Conservation (phyloP, 345 rosid species). For the Cardiospermum halicacabum region DNA sequence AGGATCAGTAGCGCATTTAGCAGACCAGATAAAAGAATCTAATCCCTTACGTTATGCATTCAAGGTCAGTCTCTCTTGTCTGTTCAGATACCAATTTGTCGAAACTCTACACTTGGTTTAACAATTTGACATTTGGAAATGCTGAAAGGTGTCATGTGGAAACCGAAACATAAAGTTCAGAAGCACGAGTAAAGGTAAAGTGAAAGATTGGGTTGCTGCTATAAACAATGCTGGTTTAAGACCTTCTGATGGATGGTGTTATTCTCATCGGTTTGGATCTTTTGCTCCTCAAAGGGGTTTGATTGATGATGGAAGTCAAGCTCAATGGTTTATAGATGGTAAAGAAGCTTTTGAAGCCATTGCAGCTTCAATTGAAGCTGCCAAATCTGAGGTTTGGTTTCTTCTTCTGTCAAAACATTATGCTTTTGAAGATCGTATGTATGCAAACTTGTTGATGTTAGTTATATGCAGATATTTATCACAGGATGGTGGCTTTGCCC, state of each 20-base stretch:
- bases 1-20: constrained; percentile 36
- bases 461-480: constrained; percentile 59
- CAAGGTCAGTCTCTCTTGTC: constrained; percentile 28
- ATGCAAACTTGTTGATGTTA: too few species aligned
- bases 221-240: constrained; percentile 52
- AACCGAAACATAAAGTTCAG: constrained; percentile 52
- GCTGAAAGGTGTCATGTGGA: constrained; percentile 57
- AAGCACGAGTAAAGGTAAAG: constrained; percentile 54
- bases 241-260: constrained; percentile 60
- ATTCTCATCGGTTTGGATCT: constrained; percentile 76
- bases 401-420: neutral
- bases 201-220: constrained; percentile 71
- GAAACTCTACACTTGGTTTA: neutral
- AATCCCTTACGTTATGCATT: constrained; percentile 69
- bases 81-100: neutral
- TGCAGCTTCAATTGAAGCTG: constrained; percentile 72
- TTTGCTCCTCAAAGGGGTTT: constrained; percentile 82
- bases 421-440: neutral
- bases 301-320: constrained; percentile 79
- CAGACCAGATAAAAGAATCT: constrained; percentile 55
- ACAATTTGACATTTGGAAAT: constrained; percentile 12
- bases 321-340: constrained; percentile 91
- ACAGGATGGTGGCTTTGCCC: constrained; percentile 99
- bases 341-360: constrained; percentile 90
- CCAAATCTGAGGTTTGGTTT: constrained; percentile 70